Percentiles rank a stretch among this genome's conserved stretches.
Evolutionary conservation across 352 stramenopile species (phyloP).

Genomic region (Phytophthora pinifolia): DNA sequence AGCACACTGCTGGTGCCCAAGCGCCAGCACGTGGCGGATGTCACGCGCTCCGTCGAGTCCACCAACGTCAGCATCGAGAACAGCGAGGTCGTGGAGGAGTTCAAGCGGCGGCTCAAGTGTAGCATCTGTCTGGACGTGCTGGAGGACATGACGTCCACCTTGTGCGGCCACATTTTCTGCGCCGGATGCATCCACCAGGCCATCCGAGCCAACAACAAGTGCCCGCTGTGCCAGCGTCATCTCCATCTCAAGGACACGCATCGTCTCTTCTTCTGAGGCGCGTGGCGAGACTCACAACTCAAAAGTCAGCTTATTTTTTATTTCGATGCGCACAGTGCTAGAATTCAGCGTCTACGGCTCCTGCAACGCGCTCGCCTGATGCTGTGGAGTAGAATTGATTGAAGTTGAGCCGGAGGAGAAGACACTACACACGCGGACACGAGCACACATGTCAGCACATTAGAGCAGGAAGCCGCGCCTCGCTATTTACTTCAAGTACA

Average conservation of each 20-base stretch:
- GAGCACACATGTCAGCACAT: slow-evolving; percentile 25
- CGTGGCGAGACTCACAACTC: background rate
- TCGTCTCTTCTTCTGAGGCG: slow-evolving; percentile 70
- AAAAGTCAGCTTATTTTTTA: slow-evolving; percentile 24
- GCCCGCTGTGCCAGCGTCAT: slow-evolving; percentile 67
- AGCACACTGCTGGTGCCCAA: slow-evolving; percentile 17
- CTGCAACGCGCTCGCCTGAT: slow-evolving; percentile 11
- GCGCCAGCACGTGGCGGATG: slow-evolving; percentile 37
- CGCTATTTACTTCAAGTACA: slow-evolving; percentile 23
- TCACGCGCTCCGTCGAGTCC: slow-evolving; percentile 52
- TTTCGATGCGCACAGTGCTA: slow-evolving; percentile 21
- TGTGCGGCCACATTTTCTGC: slow-evolving; percentile 83
- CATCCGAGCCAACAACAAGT: slow-evolving; percentile 72
- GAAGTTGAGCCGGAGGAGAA: slow-evolving; percentile 63
- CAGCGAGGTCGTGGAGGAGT: slow-evolving; percentile 72
- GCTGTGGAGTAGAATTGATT: slow-evolving; percentile 43
- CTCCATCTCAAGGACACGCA: slow-evolving; percentile 74
- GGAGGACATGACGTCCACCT: slow-evolving; percentile 78
- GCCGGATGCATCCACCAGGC: slow-evolving; percentile 67
- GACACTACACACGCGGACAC: slow-evolving; percentile 37
- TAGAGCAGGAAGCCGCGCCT: slow-evolving; percentile 16
- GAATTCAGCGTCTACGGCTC: slow-evolving; percentile 6
- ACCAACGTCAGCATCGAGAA: slow-evolving; percentile 76
- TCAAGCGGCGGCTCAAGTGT: slow-evolving; percentile 79
- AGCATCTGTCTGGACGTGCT: slow-evolving; percentile 82